Percentiles rank a stretch among this genome's conserved stretches.
These are phyloP conservation scores for Herpetomonas muscarum DNA, from an alignment of 208 protist species.

Conservation along the genomic window DNA sequence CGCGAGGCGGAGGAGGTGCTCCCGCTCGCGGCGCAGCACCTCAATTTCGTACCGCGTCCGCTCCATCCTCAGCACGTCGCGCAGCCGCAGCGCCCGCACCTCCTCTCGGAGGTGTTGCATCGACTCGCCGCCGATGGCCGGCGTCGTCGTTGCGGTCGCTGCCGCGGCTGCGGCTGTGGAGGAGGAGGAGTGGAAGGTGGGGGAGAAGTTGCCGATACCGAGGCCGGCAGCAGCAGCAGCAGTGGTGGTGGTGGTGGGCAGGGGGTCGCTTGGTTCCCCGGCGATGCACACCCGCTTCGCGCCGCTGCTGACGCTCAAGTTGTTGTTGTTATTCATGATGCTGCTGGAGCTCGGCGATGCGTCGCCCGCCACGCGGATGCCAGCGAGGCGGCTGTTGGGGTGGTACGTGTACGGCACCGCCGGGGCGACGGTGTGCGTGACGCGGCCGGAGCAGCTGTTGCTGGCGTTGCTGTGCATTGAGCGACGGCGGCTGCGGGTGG, in stretches of 20 bases:
- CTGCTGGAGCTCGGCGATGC: background rate
- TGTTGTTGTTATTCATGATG: slow-evolving; percentile 3
- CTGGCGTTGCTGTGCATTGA: background rate
- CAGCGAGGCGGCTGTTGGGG: background rate
- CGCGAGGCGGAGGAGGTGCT: slow-evolving; percentile 31
- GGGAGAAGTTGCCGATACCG: background rate
- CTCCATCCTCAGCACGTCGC: slow-evolving; percentile 37
- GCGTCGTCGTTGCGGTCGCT: background rate
- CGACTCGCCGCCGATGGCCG: background rate
- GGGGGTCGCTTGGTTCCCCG: background rate
- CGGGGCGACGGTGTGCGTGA: background rate
- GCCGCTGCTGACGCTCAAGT: background rate
- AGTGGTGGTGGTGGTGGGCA: background rate
- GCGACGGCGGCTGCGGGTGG: too few species aligned
- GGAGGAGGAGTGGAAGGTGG: background rate
- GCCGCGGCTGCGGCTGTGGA: background rate
- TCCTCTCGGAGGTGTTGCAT: slow-evolving; percentile 18
- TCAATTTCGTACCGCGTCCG: slow-evolving; percentile 45
- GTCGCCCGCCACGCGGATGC: background rate
- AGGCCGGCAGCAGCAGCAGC: background rate
- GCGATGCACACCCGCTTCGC: slow-evolving; percentile 22
- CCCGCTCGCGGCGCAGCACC: slow-evolving; percentile 31
- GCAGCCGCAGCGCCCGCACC: slow-evolving; percentile 20
- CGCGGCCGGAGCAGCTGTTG: too few species aligned
- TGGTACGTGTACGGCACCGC: background rate